Base-by-base conservation (phyloP, 2,329 filamentous ascomycete genomes). In the Aspergillus brunneoviolaceus region DNA sequence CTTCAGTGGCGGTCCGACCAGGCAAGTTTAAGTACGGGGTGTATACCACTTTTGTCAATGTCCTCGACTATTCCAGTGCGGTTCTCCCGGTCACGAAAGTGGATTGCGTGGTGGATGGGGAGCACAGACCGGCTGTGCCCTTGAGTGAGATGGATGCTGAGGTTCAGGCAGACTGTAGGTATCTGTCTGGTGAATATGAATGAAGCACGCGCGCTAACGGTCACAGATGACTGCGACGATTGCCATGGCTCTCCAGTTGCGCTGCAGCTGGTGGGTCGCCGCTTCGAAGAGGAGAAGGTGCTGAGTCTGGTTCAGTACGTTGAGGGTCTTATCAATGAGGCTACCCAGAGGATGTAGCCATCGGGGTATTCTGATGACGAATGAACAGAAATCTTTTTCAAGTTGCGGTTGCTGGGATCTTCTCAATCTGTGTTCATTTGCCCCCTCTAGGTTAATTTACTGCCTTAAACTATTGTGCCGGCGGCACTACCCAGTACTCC, bases 11-110 rank as follows among this genome's bases (percentile, higher is more conserved):
- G 0, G 72, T 76, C 0, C 67, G 75, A 10, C 79, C 77, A 7
- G 61, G 67, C 2, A 68, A 79, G 58, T 86, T 79, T 66, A 77
- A 74, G 16, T 78, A 81, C 63, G 74, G 79, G 58, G 80, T 76
- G 49, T 83, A 82, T 60, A 75, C 74, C 1, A 65, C 66, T 1
- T 79, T 76, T 12, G 76, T 85, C 49, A 88, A 87, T 63, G 51
- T 84, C 19, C 64, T 87, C 19, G 84, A 87, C 66, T 87, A 87
- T 59, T 83, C 80, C 1, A 76, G 75, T 33, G 79, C 81, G 0
- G 77, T 82, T 1, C 76, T 88, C 19, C 85, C 85, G 0, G 82
- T 87, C 1, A 86, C 84, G 0, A 78, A 71, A 49, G 83, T 80
- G 0, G 79, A 87, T 59, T 82, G 82, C 66, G 68, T 55, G 0